Base-by-base conservation (phyloP, 2,329 filamentous ascomycete species). In the Xylariomycetidae sp. region DNA sequence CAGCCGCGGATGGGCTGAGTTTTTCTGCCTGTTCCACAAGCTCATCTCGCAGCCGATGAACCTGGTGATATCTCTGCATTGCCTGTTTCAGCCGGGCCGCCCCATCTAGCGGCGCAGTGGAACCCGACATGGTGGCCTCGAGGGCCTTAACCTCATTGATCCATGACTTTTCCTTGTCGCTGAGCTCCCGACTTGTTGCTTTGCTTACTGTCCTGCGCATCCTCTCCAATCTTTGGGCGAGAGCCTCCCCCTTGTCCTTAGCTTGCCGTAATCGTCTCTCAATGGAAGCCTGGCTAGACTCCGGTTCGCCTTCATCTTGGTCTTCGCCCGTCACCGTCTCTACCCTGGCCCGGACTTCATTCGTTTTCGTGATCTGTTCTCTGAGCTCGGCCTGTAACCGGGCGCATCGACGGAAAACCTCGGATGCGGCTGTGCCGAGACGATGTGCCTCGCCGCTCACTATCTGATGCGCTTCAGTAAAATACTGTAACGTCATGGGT, bases 381-480 rank as follows among this genome's bases (percentile, higher is more conserved):
- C 66, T 68, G 26, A 88, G 68, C 51, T 88, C 83, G 13, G 69
- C 64, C 48, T 82, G 79, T 16, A 89, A 67, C 28, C 77, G 69
- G 45, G 83, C 74, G 41, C 83, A 86, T 34, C 80, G 72, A 16
- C 80, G 69, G 61, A 88, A 89, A 5, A 89, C 66, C 48, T 88
- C 82, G 2, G 83, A 76, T 1, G 82, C 84, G 2, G 82, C 84
- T 27, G 74, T 64, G 12, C 83, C 82, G 9, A 89, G 68, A 9
- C 69, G 69, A 45, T 82, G 70, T 0, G 82, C 87, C 57, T 89
- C 83, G 8, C 74, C 71, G 41, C 78, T 78, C 5, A 89, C 66
- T 5, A 85, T 66, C 51, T 82, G 79, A 56, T 90, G 85, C 0
- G 79, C 78, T 38, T 85, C 78, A 17, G 82, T 84, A 45, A 90